These are phyloP conservation scores for Xerocomellus intermedius DNA, from an alignment of 768 basidiomycete genomes.

Conservation along the genomic window DNA sequence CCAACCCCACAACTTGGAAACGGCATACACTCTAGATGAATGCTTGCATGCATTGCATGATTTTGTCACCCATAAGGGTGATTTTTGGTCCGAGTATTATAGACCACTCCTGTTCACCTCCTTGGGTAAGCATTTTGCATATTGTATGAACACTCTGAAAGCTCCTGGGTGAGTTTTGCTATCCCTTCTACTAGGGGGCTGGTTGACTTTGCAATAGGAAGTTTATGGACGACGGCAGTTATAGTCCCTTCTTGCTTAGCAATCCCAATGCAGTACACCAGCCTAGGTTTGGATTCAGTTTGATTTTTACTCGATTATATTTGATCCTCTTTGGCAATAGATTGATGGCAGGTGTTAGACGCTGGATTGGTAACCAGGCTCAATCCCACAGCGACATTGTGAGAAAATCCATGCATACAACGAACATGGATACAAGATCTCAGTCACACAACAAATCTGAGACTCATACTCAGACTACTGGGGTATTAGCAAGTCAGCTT, in stretches of 20 bases:
- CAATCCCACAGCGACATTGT: constrained; percentile 40
- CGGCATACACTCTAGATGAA: constrained; percentile 63
- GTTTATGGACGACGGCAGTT: constrained; percentile 60
- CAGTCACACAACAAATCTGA: constrained; percentile 29
- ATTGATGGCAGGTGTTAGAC: constrained; percentile 73
- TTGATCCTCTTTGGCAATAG: constrained; percentile 34
- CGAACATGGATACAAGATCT: constrained; percentile 25
- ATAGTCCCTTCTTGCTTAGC: constrained; percentile 75
- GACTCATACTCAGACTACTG: constrained; percentile 45
- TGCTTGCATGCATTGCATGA: constrained; percentile 60
- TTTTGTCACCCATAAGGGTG: constrained; percentile 59
- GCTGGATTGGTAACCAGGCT: constrained; percentile 68
- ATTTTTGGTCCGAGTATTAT: constrained; percentile 91
- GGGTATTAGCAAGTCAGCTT: constrained; percentile 53
- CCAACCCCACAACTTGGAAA: constrained; percentile 63
- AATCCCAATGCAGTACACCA: constrained; percentile 38
- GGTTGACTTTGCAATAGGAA: constrained; percentile 44
- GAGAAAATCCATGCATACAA: constrained; percentile 38
- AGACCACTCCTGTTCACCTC: constrained; percentile 81
- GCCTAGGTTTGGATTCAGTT: constrained; percentile 34
- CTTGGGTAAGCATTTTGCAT: constrained; percentile 85
- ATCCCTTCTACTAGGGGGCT: background rate
- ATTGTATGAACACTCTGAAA: constrained; percentile 88
- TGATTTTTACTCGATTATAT: constrained; percentile 22
- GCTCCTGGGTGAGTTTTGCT: constrained; percentile 62